phyloP scores from a whole-genome alignment of 331 rosid genomes.

The Malus hybrid region DNA sequence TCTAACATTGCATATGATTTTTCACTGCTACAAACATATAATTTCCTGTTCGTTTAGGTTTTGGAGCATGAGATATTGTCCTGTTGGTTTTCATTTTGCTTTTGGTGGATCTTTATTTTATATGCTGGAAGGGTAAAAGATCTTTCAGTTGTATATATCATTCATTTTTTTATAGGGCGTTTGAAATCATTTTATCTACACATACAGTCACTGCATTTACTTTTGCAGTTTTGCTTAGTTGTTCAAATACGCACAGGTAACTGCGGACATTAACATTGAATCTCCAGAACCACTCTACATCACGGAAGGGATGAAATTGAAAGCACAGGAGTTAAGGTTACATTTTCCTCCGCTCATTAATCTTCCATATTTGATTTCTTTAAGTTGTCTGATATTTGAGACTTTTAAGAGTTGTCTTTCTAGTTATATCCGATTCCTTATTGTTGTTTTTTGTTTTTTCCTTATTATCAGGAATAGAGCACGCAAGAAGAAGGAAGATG shows the following conservation, averaged over 20 bases:
- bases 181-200: neutral
- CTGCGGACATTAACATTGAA: constrained; percentile 43
- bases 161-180: neutral
- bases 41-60: neutral
- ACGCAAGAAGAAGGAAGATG: constrained; percentile 27
- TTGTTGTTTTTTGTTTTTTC: neutral
- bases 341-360: neutral
- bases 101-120: neutral
- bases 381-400: neutral
- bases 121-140: neutral
- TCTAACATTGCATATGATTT: neutral
- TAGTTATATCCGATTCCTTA: constrained; percentile 1
- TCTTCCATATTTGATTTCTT: neutral
- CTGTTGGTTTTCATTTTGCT: neutral
- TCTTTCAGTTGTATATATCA: neutral
- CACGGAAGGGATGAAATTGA: constrained; percentile 55
- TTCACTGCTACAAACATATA: neutral
- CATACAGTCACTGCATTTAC: neutral
- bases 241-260: constrained; percentile 41
- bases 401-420: neutral
- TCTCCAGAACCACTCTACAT: constrained; percentile 43
- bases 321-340: constrained; percentile 60
- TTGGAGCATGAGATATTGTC: neutral
- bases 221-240: constrained; percentile 10
- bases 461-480: constrained; percentile 33